These are phyloP conservation scores for Pelargonium cotyledonis DNA, from an alignment of 441 rosid genomes.

Conservation along the genomic window DNA sequence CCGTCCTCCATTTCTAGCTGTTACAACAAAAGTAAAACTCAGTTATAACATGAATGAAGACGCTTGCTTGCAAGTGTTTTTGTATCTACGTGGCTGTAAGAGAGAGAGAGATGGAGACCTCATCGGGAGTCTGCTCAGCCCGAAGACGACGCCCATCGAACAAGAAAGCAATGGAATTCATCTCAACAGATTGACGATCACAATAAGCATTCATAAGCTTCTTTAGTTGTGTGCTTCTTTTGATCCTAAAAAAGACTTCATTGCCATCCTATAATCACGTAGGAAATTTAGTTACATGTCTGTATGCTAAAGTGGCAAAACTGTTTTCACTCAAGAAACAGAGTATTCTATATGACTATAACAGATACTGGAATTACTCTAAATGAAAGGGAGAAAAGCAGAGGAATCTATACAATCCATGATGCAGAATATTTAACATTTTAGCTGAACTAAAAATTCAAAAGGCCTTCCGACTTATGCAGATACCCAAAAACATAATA, in stretches of 20 bases:
- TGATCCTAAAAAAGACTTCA: conserved; percentile 65
- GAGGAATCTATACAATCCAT: no score
- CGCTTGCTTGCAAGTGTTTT: neutral
- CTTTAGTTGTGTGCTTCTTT: conserved; percentile 52
- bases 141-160: conserved; percentile 65
- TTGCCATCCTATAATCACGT: conserved; percentile 47
- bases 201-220: conserved; percentile 69
- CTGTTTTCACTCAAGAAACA: no score
- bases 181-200: conserved; percentile 53
- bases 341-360: no score
- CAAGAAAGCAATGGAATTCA: conserved; percentile 56
- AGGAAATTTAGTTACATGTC: neutral
- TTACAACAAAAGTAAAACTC: neutral
- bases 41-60: neutral
- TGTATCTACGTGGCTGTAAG: neutral
- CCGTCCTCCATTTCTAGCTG: conserved; percentile 95
- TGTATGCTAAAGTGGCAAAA: neutral
- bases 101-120: conserved; percentile 28
- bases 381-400: no score
- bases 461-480: no score
- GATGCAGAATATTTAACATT: no score
- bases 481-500: no score
- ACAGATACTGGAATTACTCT: no score
- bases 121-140: conserved; percentile 57
- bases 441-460: no score